Evolutionary conservation across 139 green algal species (phyloP), one percentile per base, ranked within the genome.

Genomic region (Coelastrella sp.): DNA sequence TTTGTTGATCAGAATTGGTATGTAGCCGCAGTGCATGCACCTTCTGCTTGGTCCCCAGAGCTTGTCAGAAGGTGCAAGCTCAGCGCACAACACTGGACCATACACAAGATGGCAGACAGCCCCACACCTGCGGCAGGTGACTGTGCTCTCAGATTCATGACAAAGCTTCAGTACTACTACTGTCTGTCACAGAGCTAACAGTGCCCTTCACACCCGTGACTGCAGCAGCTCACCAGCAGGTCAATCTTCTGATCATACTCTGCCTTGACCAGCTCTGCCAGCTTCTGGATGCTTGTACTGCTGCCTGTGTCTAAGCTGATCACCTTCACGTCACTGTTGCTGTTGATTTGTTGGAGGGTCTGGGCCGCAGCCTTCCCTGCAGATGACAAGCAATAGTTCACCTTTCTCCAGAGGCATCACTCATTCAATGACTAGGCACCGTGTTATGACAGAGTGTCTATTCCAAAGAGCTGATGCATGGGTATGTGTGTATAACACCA

Each of bases 171-270:
- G 35, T 49, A 49, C 35, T 49, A 49, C 35, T 49, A 49, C 35
- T 49, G 35, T 49, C 20, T 35, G 12, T 9, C 20, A 82, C 17
- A 59, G 0, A 56, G 20, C 1, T n/a, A 17, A 73, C 19, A n/a
- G 76, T 19, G 20, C 35, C 35, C 7, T 49, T 49, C 35, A 49
- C 35, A 49, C 35, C 35, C 7, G 10, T 60, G 27, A 24, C 12
- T 63, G 9, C 4, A 63, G 14, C 4, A 6, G 76, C 85, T 75
- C 74, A 90, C 85, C 85, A 90, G 59, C 7, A 90, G 85, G 25
- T 90, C 85, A 10, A 90, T 90, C 59, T 90, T n/a, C 59, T 90
- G 85, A 24, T 90, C 24, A 57, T 90, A 90, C 8, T 84, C 59
- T 8, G 49, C 4, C 12, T 74, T 63, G 6, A 90, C 49, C 0